phyloP scores from a whole-genome alignment of 2,329 filamentous ascomycete genomes.

The Hypoxylon rubiginosum region DNA sequence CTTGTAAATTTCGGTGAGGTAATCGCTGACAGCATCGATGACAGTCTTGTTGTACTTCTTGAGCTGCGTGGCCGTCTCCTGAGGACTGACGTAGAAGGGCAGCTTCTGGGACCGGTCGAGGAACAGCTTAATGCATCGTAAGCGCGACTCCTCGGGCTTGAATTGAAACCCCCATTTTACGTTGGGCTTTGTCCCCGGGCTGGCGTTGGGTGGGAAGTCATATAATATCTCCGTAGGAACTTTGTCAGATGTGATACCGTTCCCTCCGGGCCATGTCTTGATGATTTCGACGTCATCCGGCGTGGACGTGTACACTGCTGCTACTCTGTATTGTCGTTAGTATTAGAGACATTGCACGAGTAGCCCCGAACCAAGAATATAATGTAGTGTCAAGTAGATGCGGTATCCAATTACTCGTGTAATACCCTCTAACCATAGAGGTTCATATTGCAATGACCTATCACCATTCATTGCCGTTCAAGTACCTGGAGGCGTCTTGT shows the following conservation, averaged over 20 bases:
- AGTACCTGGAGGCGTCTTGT: not conserved
- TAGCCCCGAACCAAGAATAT: not conserved
- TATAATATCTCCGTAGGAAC: slow-evolving; percentile 84
- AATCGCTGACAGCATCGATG: slow-evolving; percentile 83
- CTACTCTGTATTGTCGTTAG: slow-evolving; percentile 64
- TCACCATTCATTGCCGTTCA: slow-evolving; percentile 1
- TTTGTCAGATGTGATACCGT: slow-evolving; percentile 90
- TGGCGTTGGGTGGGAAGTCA: slow-evolving; percentile 58
- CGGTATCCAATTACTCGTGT: not conserved
- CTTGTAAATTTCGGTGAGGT: slow-evolving; percentile 79
- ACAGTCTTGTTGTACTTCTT: slow-evolving; percentile 81
- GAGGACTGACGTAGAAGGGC: slow-evolving; percentile 82
- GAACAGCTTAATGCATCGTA: slow-evolving; percentile 88
- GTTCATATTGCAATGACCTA: not conserved
- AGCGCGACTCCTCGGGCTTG: slow-evolving; percentile 79
- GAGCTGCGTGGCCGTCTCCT: slow-evolving; percentile 83
- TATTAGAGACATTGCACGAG: not conserved
- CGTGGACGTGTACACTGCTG: slow-evolving; percentile 79
- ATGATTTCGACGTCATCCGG: slow-evolving; percentile 87
- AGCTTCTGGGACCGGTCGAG: slow-evolving; percentile 85
- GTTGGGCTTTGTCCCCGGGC: slow-evolving; percentile 59
- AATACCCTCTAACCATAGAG: not conserved
- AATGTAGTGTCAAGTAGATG: not conserved
- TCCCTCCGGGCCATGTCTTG: slow-evolving; percentile 86
- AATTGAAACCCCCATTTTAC: slow-evolving; percentile 88